Evolutionary conservation across 768 basidiomycete species (phyloP).

Genomic region (Mycena galopus): DNA sequence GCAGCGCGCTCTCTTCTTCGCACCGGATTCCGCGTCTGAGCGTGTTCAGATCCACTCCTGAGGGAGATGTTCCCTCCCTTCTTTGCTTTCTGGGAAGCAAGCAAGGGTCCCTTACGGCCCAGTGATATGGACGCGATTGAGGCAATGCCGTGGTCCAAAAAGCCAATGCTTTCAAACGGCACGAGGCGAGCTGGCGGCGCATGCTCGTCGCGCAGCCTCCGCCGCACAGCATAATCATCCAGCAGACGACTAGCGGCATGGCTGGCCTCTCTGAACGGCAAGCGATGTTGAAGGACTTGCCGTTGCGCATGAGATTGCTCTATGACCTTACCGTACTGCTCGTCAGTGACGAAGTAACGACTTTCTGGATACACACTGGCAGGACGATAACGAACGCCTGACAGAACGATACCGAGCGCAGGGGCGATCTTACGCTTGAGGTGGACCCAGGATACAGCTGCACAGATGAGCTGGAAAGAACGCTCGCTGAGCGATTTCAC

Average conservation of each 20-base stretch:
- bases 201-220: not conserved
- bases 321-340: no score
- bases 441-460: not conserved
- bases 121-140: not conserved
- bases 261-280: no score
- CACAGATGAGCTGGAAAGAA: not conserved
- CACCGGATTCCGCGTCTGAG: not conserved
- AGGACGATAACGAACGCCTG: no score
- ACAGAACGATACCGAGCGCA: not conserved
- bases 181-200: no score
- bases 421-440: not conserved
- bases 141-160: slow-evolving; percentile 2
- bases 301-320: no score
- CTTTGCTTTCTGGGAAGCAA: not conserved
- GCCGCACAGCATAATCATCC: not conserved
- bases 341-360: not conserved
- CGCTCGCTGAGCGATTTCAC: not conserved
- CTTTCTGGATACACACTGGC: not conserved
- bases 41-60: not conserved
- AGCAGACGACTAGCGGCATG: no score
- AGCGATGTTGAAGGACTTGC: no score
- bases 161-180: not conserved
- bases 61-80: not conserved
- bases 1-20: not conserved
- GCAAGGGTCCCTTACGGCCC: no score